These are phyloP conservation scores for Balamuthia mandrillaris DNA, from an alignment of 208 protist species.

Conservation along the genomic window DNA sequence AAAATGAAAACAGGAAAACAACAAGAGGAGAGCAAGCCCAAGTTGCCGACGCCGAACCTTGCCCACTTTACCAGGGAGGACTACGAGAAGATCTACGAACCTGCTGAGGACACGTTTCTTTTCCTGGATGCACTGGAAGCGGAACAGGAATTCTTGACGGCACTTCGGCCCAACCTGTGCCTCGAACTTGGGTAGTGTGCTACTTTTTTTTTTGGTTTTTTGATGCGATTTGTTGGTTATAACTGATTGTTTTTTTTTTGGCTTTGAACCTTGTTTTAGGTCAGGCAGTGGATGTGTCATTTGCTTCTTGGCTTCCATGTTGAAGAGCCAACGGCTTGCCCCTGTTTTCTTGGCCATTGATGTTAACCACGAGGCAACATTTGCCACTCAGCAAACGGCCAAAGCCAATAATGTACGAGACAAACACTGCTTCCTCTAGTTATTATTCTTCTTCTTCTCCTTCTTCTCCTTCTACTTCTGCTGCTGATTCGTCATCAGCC, in stretches of 20 bases:
- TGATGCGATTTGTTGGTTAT: neutral
- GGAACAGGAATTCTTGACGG: conserved; percentile 12
- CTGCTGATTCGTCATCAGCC: too few species aligned
- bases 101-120: conserved; percentile 51
- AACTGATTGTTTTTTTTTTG: neutral
- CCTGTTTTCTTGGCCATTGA: conserved; percentile 48
- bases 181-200: conserved; percentile 45
- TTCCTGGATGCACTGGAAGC: conserved; percentile 52
- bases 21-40: neutral
- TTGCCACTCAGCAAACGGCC: conserved; percentile 21
- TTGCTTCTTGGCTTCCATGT: conserved; percentile 18
- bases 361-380: conserved; percentile 39
- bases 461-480: too few species aligned
- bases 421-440: too few species aligned
- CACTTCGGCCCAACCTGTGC: neutral
- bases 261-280: neutral
- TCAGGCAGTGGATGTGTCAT: conserved; percentile 57
- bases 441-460: too few species aligned
- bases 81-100: conserved; percentile 56
- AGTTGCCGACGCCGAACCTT: neutral
- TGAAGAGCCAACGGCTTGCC: neutral
- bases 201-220: neutral
- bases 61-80: conserved; percentile 41
- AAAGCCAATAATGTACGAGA: neutral
- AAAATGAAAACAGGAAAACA: neutral